Evolutionary conservation across 768 basidiomycete species (phyloP), one percentile per base, ranked within the genome.

Genomic region (Mycena galopus): DNA sequence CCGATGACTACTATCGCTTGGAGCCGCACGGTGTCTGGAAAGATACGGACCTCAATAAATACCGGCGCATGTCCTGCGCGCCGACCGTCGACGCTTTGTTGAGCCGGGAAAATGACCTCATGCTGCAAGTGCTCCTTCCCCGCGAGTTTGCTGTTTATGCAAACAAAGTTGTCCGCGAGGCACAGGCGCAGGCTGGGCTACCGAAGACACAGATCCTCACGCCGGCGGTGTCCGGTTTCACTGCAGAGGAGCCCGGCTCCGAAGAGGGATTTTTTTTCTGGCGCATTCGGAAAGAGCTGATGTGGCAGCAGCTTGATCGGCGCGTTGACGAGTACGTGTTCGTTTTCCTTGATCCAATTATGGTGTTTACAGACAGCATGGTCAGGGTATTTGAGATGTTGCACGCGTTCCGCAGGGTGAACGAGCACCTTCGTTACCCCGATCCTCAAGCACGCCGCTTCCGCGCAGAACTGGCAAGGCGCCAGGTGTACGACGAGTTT

Each of bases 191-290:
- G 30, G 69, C 55, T 9, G 56, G 61, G 25, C 19, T 69, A 27
- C 59, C 50, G 30, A 27, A 64, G 44, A 63, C 55, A 19, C 32
- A 56, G 42, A 37, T 70, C 25, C 62, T 70, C 21, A 23, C 21
- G 61, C 42, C 69, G 4, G 56, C 44, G 0, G 33, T 50, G 25
- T 32, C 2, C 9, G 56, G 32, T 11, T 51, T 47, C 44, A 44
- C 64, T 21, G 25, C 44, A 23, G 39, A n/a, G 16, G n/a, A 16
- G 3, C 1, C 67, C 21, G 37, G 37, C 0, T 33, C 0, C 37
- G 37, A 21, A 21, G 67, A 69, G 29, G 67, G 67, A 8, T n/a
- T 69, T 32, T 70, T 70, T 37, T 29, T 63, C 14, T 70, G 69
- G 69, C 51, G 61, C 42, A 62, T 70, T 2, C 55, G 61, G 32